Conservation (phyloP, 169 alveolate species). For the Cyclospora cayetanensis region DNA sequence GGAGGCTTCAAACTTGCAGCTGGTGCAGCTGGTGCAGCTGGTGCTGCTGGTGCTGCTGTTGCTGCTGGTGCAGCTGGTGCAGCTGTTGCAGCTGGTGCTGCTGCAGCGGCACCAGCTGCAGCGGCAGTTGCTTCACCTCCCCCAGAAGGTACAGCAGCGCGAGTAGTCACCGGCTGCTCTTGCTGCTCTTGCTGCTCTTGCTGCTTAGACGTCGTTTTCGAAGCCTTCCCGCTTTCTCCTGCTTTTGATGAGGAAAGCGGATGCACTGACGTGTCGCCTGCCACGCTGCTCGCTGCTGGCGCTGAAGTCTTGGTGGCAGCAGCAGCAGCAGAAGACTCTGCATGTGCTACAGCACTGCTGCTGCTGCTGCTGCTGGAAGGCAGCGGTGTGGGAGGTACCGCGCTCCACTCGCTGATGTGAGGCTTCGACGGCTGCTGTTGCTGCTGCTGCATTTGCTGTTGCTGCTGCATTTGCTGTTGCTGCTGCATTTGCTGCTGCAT, state of each 20-base stretch:
- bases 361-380: neutral
- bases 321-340: neutral
- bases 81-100: neutral
- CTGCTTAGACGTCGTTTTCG: neutral
- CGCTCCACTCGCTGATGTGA: no score
- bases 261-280: no score
- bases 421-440: neutral
- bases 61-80: slow-evolving; percentile 20
- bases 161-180: no score
- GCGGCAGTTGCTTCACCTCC: neutral
- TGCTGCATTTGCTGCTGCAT: slow-evolving; percentile 4
- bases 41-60: slow-evolving; percentile 8
- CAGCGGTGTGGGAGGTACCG: neutral
- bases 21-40: neutral
- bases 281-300: neutral
- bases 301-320: slow-evolving; percentile 14
- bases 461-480: neutral
- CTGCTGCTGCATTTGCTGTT: neutral
- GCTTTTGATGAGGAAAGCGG: no score
- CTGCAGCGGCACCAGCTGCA: slow-evolving; percentile 7
- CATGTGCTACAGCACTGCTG: neutral
- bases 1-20: neutral
- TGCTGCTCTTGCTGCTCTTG: neutral
- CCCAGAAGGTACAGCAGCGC: neutral
- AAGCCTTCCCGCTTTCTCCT: neutral